Percentiles rank a stretch among this genome's conserved stretches.
phyloP scores from a whole-genome alignment of 768 basidiomycete species.

The Tricholomella constricta region DNA sequence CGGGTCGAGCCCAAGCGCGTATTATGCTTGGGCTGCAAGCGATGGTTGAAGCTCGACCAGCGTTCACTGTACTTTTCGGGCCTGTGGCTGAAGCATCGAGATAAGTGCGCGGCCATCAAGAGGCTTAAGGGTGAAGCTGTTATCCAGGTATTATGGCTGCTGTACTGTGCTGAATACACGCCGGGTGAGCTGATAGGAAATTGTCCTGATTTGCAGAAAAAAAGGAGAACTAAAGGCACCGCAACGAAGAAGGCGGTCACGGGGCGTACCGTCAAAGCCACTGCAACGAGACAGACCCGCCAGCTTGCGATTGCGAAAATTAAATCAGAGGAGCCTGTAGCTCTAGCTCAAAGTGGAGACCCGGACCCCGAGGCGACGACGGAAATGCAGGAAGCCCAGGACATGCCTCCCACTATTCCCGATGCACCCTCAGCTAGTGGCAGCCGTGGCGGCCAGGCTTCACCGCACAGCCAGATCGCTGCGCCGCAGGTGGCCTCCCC shows the following conservation, averaged over 20 bases:
- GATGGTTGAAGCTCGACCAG: constrained; percentile 12
- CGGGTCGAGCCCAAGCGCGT: constrained; percentile 7
- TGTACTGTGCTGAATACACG: background rate
- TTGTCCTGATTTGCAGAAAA: constrained; percentile 1
- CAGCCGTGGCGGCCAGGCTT: too few species aligned
- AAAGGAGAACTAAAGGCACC: constrained; percentile 1
- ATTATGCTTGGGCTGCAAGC: constrained; percentile 4
- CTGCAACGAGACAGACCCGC: too few species aligned
- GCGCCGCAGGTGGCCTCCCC: too few species aligned
- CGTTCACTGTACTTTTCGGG: constrained; percentile 9
- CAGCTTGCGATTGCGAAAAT: too few species aligned
- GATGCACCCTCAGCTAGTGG: too few species aligned
- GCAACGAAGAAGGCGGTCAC: background rate
- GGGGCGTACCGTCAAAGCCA: too few species aligned
- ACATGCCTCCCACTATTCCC: too few species aligned
- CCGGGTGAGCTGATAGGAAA: background rate
- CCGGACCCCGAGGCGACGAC: too few species aligned
- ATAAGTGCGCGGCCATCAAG: constrained; percentile 7
- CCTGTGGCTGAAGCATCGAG: constrained; percentile 12
- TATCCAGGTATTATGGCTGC: background rate
- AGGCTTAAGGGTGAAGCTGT: constrained; percentile 9
- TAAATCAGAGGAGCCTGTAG: too few species aligned
- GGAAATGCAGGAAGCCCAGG: too few species aligned
- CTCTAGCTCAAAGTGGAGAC: too few species aligned
- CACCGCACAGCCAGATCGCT: too few species aligned